Evolutionary conservation across 2,329 filamentous ascomycete species (phyloP), one percentile per base, ranked within the genome.

Genomic region (Fusarium solani-melongenae): DNA sequence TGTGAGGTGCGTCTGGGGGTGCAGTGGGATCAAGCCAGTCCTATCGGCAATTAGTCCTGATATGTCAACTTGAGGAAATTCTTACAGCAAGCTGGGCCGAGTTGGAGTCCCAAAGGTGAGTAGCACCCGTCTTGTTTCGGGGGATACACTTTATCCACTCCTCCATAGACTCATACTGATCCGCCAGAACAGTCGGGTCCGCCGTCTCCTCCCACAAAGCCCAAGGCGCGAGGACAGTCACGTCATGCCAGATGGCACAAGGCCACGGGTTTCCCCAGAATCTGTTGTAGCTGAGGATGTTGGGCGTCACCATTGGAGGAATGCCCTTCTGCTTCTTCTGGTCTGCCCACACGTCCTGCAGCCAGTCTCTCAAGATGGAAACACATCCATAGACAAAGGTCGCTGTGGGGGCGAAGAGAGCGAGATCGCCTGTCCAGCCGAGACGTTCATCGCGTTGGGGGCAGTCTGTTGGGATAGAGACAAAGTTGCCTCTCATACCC

Each of bases 401-500:
- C 0, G 87, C 85, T 0, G 87, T 86, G 0, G 86, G 85, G 0
- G 82, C 81, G 67, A 90, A 90, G 5, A 86, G 83, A 41, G 85
- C 85, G 12, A 84, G 79, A 70, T 89, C 86, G 17, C 89, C 86
- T 1, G 85, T 87, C 89, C 88, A 88, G 9, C 86, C 86, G 7
- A 89, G 77, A 0, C 88, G 82, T 77, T 90, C 88, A 62, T 90
- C 87, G 2, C 87, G 82, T 69, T 89, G 87, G 0, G 88, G 88
- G 70, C 88, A 90, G 72, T 91, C 89, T 0, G 88, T 91, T 0
- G 88, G 88, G 0, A 91, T 79, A 0, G 84, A 85, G 4, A 91
- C 72, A 72, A 91, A 91, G 71, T 91, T 91, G 0, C 88, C 88
- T 31, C 84, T 84, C 85, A 90, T 89, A 6, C 84, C 85, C 89